Evolutionary conservation across 228 moss, liverwort and hornwort genomes (phyloP), one percentile per base, ranked within the genome.

Genomic region (Sphagnum fallax): DNA sequence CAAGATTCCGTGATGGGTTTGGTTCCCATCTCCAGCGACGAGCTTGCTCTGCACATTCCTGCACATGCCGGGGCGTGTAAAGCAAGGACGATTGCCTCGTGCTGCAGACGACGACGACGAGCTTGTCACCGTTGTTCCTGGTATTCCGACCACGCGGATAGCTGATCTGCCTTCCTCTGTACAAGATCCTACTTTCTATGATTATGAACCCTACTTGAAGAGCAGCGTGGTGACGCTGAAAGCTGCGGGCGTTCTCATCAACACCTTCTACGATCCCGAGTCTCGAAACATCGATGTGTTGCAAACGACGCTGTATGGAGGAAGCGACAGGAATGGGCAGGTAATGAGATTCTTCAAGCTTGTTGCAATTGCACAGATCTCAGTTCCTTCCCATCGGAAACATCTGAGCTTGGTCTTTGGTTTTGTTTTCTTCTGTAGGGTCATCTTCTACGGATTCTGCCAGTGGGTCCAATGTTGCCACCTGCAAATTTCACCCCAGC

Each of bases 241-340:
- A 71, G 83, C 83, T 6, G 5, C 4, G 10, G 80, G 80, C 5
- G 75, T 80, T 4, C 80, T 83, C 5, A n/a, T 75, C 16, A 80
- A 83, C 65, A 52, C 75, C 6, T 80, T 51, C 73, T 83, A 83
- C 67, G 83, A 83, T 67, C 32, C 80, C 57, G 83, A 83, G 57
- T 14, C 62, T 6, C 13, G 60, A 9, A 70, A 9, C 59, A 70
- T 75, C 62, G 75, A 80, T 16, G 65, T 57, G 14, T 77, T 83
- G 16, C 73, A 67, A 14, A 48, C 64, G 16, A 74, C 66, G 10
- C 4, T 51, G 12, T 67, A 52, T 49, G 32, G 15, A 32, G 32
- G 32, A 32, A 32, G 32, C n/a, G 14, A 32, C 7, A 51, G n/a
- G 1, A 51, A 18, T 52, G 52, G 51, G n/a, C 4, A 52, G 67